These are phyloP conservation scores for Mycena galericulata DNA, from an alignment of 768 basidiomycete genomes.

Conservation along the genomic window DNA sequence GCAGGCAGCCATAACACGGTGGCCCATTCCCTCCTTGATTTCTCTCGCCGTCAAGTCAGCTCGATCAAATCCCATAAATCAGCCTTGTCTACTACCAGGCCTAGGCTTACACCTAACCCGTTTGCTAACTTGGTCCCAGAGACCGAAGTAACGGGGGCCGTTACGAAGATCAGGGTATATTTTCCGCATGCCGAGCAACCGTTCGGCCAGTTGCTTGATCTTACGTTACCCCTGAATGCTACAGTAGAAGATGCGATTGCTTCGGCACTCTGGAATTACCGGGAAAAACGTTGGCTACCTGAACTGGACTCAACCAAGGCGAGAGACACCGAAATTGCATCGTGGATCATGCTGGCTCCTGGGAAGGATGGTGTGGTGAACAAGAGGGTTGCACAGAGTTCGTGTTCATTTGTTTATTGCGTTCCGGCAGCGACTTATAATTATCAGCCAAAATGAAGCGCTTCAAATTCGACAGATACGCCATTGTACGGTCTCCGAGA, in stretches of 20 bases:
- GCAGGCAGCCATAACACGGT: background rate
- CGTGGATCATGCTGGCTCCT: constrained; percentile 33
- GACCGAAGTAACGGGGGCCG: background rate
- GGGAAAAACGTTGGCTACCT: constrained; percentile 72
- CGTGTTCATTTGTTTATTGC: background rate
- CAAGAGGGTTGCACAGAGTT: constrained; percentile 28
- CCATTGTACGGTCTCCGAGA: constrained; percentile 25
- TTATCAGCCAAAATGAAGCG: constrained; percentile 14
- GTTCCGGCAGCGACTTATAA: background rate
- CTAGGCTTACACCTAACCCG: constrained; percentile 63
- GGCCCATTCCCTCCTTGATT: constrained; percentile 35
- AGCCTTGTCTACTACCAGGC: constrained; percentile 66
- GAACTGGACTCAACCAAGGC: constrained; percentile 54
- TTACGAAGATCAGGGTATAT: constrained; percentile 59
- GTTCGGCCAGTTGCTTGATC: constrained; percentile 54
- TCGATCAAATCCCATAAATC: constrained; percentile 49
- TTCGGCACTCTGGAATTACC: constrained; percentile 74
- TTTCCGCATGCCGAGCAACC: constrained; percentile 71
- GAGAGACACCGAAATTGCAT: constrained; percentile 9
- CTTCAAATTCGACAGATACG: constrained; percentile 22
- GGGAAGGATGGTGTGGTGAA: constrained; percentile 23
- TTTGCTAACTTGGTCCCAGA: constrained; percentile 46
- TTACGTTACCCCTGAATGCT: constrained; percentile 71
- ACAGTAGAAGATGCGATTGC: constrained; percentile 84
- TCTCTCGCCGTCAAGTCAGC: constrained; percentile 51